Evolutionary conservation across 2,329 filamentous ascomycete species (phyloP), one percentile per base, ranked within the genome.

Genomic region (Neodidymelliopsis sp.): DNA sequence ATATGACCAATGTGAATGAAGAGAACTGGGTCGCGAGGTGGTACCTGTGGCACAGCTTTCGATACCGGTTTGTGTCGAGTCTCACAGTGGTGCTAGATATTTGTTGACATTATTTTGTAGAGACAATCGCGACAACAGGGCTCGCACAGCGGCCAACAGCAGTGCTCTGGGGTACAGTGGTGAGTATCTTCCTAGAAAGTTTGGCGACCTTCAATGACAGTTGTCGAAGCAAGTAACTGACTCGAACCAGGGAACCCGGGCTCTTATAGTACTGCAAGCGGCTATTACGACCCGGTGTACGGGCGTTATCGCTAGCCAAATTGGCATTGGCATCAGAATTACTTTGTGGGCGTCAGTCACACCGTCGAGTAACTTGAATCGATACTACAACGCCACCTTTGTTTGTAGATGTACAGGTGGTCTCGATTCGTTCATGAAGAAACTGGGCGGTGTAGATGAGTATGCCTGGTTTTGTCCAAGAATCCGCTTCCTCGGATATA

Each of bases 11-110:
- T 8, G 67, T 73, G 8, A 73, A 73, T 31, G 74, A 78, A 54
- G 69, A 71, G 35, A 80, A 80, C 45, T 80, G 78, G 78, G 74
- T 80, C 27, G 78, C 78, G 22, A 68, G 74, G n/a, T 80, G 78
- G 78, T 75, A 77, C 55, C 69, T 80, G 5, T 80, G 77, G 77
- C 78, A 80, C 57, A 76, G 77, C 49, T 80, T 79, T 53, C 74
- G 78, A n/a, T 79, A 75, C 53, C 56, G 62, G 62, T 65, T 42
- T 6, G 59, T 49, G 4, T 13, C 8, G n/a, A 24, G 4, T 1
- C 1, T 9, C n/a, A 4, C 22, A 22, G 7, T 22, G 7, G 6
- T 15, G 7, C 20, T 20, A 9, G 2, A 34, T 16, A 12, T n/a
- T 19, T 31, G 20, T 30, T 50, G 36, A 44, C 11, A 8, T 16